phyloP scores from a whole-genome alignment of 345 rosid species.

The sweet orange (Citrus sinensis) region DVS_A1.0 CM039165.1:36436501-36437000 shows the following conservation, averaged over 20 bases:
- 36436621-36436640: too few relatives aligned
- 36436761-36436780: conserved; percentile 55
- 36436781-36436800: conserved; percentile 39
- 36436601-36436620: too few relatives aligned
- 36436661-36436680: conserved; percentile 69
- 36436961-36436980: conserved; percentile 23
- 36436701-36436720: conserved; percentile 71
- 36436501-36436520: too few relatives aligned
- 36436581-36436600: too few relatives aligned
- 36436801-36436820: conserved; percentile 46
- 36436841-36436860: conserved; percentile 49
- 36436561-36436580: too few relatives aligned
- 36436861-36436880: conserved; percentile 64
- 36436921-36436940: not conserved
- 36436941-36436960: conserved; percentile 8
- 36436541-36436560: too few relatives aligned
- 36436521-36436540: too few relatives aligned
- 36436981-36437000: conserved; percentile 19
- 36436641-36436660: not conserved
- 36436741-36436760: conserved; percentile 45
- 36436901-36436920: not conserved
- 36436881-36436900: conserved; percentile 33
- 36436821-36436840: conserved; percentile 54
- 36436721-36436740: conserved; percentile 59
- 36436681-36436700: conserved; percentile 64